These are phyloP conservation scores for Flaveria linearis DNA, from an alignment of 129 eudicot species.

Conservation along the genomic window DNA sequence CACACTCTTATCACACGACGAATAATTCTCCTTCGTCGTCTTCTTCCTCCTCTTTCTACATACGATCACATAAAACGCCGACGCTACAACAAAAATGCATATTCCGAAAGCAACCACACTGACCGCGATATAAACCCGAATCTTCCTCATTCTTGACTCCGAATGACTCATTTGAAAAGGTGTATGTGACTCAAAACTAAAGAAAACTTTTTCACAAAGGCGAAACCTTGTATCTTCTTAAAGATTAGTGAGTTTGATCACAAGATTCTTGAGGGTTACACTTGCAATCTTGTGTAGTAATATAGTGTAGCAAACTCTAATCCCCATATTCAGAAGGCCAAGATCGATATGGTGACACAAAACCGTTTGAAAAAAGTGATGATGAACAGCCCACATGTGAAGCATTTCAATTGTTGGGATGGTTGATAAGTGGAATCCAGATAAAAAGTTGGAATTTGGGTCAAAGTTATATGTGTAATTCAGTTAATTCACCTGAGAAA, in stretches of 20 bases:
- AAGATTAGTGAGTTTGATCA: constrained; percentile 36
- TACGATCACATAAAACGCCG: constrained; percentile 34
- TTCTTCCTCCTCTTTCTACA: constrained; percentile 34
- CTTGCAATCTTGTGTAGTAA: constrained; percentile 29
- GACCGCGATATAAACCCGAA: constrained; percentile 46
- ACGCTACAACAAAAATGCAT: constrained; percentile 40
- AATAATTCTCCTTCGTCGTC: constrained; percentile 13
- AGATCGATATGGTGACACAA: constrained; percentile 17
- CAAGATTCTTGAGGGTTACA: constrained; percentile 43
- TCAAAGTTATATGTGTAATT: constrained; percentile 12
- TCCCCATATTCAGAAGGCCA: constrained; percentile 36
- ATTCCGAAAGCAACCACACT: constrained; percentile 45
- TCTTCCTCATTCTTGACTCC: constrained; percentile 30
- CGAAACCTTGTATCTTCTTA: constrained; percentile 47
- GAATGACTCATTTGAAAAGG: constrained; percentile 17
- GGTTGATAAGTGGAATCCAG: constrained; percentile 36
- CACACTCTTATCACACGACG: constrained; percentile 31
- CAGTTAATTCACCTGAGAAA: background rate
- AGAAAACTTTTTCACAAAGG: constrained; percentile 1
- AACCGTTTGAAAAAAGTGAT: constrained; percentile 16
- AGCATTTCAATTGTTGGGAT: constrained; percentile 28
- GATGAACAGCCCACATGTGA: constrained; percentile 35
- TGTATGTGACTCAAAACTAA: background rate
- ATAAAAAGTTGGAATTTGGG: constrained; percentile 31
- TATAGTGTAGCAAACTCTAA: constrained; percentile 30